Evolutionary conservation across 352 stramenopile genomes (phyloP), one percentile per base, ranked within the genome.

Genomic region (Phytophthora uliginosa): DNA sequence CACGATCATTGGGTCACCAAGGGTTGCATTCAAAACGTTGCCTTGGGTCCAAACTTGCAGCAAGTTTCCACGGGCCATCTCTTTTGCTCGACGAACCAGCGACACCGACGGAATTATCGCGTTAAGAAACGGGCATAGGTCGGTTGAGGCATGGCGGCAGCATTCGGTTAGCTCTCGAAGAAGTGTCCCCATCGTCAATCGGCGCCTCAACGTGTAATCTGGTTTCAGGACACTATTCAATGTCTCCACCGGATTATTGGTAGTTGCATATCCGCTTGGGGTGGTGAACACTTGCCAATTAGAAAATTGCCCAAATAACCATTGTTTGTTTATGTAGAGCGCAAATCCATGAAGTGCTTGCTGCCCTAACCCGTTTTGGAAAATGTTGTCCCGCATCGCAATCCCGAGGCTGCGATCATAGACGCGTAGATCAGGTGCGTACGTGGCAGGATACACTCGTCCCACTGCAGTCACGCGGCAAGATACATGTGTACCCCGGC

Each of bases 201-300:
- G 42, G 4, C 51, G 38, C 3, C 51, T 40, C 22, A 71, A 26
- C 2, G 72, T 73, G 47, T 80, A 69, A 6, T 66, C 68, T 18
- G 53, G 7, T 53, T 80, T 81, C 15, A 77, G 52, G 0, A 71
- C 28, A 2, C 54, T 62, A 53, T 77, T 77, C 26, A 77, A 77
- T 24, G 66, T 59, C 51, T 81, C 74, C 12, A 62, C 50, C 6
- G 74, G 57, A 36, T 77, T 77, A 18, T 71, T 77, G 0, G 74
- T 77, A n/a, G 69, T 73, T 1, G 74, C 62, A 33, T 58, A 77
- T 7, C 65, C 60, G 6, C n/a, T 48, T 4, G 31, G 22, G 0
- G 66, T 73, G 15, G 24, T 55, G 34, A 63, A 73, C n/a, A 22
- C 51, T 47, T 79, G 66, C 66, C 72, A 76, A 4, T 31, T 54